Percentiles rank a stretch among this genome's conserved stretches.
Evolutionary conservation across 306 rosid genomes (phyloP).

Genomic region (Inga oerstediana): DNA sequence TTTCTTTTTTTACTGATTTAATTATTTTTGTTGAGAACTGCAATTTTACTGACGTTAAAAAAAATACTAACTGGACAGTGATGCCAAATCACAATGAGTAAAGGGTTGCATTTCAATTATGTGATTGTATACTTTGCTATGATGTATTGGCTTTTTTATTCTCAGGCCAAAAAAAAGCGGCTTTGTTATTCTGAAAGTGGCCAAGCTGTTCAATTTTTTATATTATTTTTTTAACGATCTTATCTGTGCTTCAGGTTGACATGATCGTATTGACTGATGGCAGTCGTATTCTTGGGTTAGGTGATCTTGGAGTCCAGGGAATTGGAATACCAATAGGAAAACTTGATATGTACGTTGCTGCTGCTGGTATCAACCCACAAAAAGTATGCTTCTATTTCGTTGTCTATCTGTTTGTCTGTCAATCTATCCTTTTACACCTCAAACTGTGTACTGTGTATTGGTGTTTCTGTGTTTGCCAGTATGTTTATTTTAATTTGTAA

Average conservation of each 20-base stretch:
- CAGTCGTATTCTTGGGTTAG: slow-evolving; percentile 98
- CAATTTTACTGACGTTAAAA: no score
- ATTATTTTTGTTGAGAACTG: no score
- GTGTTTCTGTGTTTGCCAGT: slow-evolving; percentile 6
- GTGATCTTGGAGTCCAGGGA: slow-evolving; percentile 99
- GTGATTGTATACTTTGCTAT: no score
- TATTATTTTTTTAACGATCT: no score
- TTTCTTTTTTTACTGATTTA: no score
- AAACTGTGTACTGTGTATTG: slow-evolving; percentile 5
- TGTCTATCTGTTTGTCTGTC: background rate
- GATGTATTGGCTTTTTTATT: no score
- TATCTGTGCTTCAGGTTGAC: slow-evolving; percentile 75
- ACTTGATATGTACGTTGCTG: slow-evolving; percentile 98
- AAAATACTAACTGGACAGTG: no score
- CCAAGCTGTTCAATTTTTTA: no score
- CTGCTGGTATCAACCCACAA: slow-evolving; percentile 97
- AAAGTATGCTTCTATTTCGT: slow-evolving; percentile 60
- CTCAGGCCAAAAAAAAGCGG: no score
- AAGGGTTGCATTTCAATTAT: no score
- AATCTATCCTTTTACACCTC: slow-evolving; percentile 1
- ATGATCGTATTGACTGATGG: slow-evolving; percentile 99
- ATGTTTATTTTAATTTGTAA: slow-evolving; percentile 11
- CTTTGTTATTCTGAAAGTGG: no score
- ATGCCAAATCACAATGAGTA: no score
- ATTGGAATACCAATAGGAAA: slow-evolving; percentile 98